Percentiles rank a stretch among this genome's conserved stretches.
Evolutionary conservation across 2,329 filamentous ascomycete species (phyloP).

Genomic region (Aspergillus sp.): DNA sequence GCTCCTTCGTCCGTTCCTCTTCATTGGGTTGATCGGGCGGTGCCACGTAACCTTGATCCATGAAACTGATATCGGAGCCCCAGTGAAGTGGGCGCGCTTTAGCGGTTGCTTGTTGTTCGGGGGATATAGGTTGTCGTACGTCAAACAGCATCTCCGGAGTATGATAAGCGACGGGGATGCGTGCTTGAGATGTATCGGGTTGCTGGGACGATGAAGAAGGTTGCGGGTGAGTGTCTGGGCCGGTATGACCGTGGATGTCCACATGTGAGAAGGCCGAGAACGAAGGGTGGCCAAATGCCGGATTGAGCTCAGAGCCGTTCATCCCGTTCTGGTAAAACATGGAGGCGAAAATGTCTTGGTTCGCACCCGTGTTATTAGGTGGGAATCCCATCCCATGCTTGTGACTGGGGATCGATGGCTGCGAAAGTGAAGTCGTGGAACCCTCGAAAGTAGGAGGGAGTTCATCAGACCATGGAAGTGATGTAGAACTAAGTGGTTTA

Average conservation of each 20-base stretch:
- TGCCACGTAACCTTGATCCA: slow-evolving; percentile 59
- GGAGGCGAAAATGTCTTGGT: slow-evolving; percentile 56
- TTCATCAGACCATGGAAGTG: slow-evolving; percentile 45
- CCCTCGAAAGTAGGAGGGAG: slow-evolving; percentile 66
- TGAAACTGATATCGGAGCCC: slow-evolving; percentile 69
- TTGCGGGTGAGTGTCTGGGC: slow-evolving; percentile 18
- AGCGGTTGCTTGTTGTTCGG: slow-evolving; percentile 38
- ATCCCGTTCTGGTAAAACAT: slow-evolving; percentile 43
- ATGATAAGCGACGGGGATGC: slow-evolving; percentile 33
- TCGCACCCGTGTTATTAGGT: slow-evolving; percentile 24
- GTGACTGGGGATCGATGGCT: slow-evolving; percentile 42
- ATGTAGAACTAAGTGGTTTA: slow-evolving; percentile 26
- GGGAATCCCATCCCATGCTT: slow-evolving; percentile 26
- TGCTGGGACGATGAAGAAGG: slow-evolving; percentile 15
- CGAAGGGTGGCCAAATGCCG: slow-evolving; percentile 30
- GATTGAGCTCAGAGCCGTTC: slow-evolving; percentile 27
- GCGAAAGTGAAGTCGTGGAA: slow-evolving; percentile 62
- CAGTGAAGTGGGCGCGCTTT: slow-evolving; percentile 54
- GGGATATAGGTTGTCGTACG: slow-evolving; percentile 31
- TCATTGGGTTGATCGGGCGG: slow-evolving; percentile 57
- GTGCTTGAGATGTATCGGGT: slow-evolving; percentile 14
- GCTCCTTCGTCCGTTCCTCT: slow-evolving; percentile 56
- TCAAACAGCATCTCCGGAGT: slow-evolving; percentile 40
- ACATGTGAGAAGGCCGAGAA: slow-evolving; percentile 25
- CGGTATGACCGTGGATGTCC: slow-evolving; percentile 17